Evolutionary conservation across 805 yeast genomes (phyloP).

Genomic region (Spathaspora passalidarum): DNA sequence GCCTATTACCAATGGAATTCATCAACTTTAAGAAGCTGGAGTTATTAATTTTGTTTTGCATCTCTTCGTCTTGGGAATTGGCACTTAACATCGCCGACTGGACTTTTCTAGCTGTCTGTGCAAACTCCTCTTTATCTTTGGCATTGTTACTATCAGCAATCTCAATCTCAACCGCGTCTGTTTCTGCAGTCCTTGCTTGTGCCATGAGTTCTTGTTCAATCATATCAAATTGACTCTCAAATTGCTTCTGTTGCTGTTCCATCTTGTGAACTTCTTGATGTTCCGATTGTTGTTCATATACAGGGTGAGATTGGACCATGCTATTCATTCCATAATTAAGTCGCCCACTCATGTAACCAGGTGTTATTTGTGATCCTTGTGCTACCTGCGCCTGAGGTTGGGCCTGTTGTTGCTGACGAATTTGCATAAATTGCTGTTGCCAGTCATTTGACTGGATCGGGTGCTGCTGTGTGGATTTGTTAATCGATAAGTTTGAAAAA

Average conservation of each 20-base stretch:
- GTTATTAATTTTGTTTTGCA: conserved; percentile 30
- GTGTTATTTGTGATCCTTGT: conserved; percentile 7
- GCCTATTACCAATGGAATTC: conserved; percentile 34
- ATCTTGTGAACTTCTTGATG: conserved; percentile 26
- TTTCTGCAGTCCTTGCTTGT: conserved; percentile 10
- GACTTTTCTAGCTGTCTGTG: conserved; percentile 37
- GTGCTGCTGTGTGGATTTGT: conserved; percentile 12
- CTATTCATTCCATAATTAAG: conserved; percentile 5
- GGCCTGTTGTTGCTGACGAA: conserved; percentile 7
- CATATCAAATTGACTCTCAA: conserved; percentile 31
- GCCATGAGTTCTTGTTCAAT: conserved; percentile 27
- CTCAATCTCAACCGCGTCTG: conserved; percentile 6
- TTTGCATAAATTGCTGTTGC: conserved; percentile 11
- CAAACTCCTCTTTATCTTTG: conserved; percentile 34
- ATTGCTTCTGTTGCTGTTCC: conserved; percentile 22
- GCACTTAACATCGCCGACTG: conserved; percentile 20
- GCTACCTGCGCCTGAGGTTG: conserved; percentile 9
- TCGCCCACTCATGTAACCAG: conserved; percentile 4
- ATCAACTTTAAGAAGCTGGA: conserved; percentile 38
- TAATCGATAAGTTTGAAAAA: conserved; percentile 22
- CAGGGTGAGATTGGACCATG: conserved; percentile 7
- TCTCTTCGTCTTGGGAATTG: conserved; percentile 16
- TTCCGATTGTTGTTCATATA: conserved; percentile 17
- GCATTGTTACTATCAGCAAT: conserved; percentile 9
- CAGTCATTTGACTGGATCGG: conserved; percentile 8